Evolutionary conservation across 2,329 filamentous ascomycete species (phyloP).

Genomic region (Drechmeria coniospora): DNA sequence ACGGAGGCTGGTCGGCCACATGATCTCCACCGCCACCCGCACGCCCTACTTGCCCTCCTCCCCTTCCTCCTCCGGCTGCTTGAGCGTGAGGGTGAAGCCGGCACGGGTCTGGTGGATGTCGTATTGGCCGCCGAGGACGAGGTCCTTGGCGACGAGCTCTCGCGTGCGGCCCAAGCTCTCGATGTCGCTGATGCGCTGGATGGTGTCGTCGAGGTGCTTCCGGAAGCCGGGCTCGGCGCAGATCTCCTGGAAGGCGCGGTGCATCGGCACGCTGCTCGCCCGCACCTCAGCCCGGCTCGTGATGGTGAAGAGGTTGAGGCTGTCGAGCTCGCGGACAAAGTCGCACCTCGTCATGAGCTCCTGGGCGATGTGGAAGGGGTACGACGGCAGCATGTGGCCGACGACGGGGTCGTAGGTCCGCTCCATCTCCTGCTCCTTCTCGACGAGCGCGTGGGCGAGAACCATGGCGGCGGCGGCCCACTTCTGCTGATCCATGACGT

Average conservation of each 20-base stretch:
- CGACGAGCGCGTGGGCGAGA: slow-evolving; percentile 79
- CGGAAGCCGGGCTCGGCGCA: slow-evolving; percentile 65
- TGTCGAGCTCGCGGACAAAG: slow-evolving; percentile 85
- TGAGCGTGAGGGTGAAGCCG: slow-evolving; percentile 26
- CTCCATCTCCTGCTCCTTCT: slow-evolving; percentile 54
- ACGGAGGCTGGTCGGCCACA: too few relatives aligned
- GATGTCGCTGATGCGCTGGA: slow-evolving; percentile 79
- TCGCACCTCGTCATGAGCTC: slow-evolving; percentile 93
- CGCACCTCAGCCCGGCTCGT: slow-evolving; percentile 75
- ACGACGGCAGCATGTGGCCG: slow-evolving; percentile 66
- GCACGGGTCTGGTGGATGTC: slow-evolving; percentile 33
- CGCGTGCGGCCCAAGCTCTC: slow-evolving; percentile 88
- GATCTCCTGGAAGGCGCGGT: slow-evolving; percentile 76
- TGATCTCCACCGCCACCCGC: too few relatives aligned
- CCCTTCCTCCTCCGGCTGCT: slow-evolving; percentile 22
- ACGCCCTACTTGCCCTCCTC: too few relatives aligned
- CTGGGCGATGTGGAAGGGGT: slow-evolving; percentile 68
- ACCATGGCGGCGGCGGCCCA: slow-evolving; percentile 92
- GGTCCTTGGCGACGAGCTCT: slow-evolving; percentile 87
- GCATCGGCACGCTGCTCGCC: slow-evolving; percentile 92
- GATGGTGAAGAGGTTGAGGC: slow-evolving; percentile 90
- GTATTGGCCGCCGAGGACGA: slow-evolving; percentile 75
- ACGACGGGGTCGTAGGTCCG: slow-evolving; percentile 47
- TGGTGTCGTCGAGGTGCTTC: slow-evolving; percentile 63
- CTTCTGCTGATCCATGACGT: slow-evolving; percentile 97